Percentiles rank a stretch among this genome's conserved stretches.
Evolutionary conservation across 495 filamentous ascomycete genomes (phyloP).

Genomic region (Aspergillus hancockii): DNA sequence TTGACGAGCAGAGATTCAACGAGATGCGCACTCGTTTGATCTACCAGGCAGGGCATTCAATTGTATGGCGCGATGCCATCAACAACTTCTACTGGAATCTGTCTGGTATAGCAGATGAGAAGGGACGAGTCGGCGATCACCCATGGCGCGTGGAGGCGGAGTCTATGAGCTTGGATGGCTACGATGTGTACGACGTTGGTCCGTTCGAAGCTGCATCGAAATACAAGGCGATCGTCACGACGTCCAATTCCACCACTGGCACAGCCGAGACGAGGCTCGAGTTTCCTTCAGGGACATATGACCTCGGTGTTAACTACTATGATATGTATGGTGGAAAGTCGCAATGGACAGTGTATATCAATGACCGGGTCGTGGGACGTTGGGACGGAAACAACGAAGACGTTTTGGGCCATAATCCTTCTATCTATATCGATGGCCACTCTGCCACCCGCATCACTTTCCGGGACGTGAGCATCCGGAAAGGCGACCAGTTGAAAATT

Average conservation of each 20-base stretch:
- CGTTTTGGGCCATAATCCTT: constrained; percentile 54
- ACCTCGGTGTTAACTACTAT: constrained; percentile 67
- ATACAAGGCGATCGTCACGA: constrained; percentile 47
- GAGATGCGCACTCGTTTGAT: constrained; percentile 55
- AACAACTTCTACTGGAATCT: constrained; percentile 59
- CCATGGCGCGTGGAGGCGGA: constrained; percentile 67
- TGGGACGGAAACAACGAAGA: constrained; percentile 62
- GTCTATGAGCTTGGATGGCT: constrained; percentile 57
- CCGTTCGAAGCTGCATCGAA: constrained; percentile 60
- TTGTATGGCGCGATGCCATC: constrained; percentile 70
- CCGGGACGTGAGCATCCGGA: constrained; percentile 44
- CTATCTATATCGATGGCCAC: constrained; percentile 60
- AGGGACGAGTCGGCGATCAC: constrained; percentile 56
- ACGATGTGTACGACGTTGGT: constrained; percentile 47
- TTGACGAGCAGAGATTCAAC: constrained; percentile 64
- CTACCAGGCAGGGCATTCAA: constrained; percentile 68
- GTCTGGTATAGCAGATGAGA: constrained; percentile 58
- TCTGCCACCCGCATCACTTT: constrained; percentile 65
- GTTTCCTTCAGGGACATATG: constrained; percentile 55
- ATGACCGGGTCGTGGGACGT: constrained; percentile 49
- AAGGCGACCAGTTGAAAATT: constrained; percentile 61
- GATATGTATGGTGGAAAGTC: constrained; percentile 58
- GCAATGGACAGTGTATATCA: constrained; percentile 54
- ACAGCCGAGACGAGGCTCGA: constrained; percentile 48
- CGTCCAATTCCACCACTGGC: constrained; percentile 49